Base-by-base conservation (phyloP, 495 filamentous ascomycete species). In the Xylona heveae region DNA sequence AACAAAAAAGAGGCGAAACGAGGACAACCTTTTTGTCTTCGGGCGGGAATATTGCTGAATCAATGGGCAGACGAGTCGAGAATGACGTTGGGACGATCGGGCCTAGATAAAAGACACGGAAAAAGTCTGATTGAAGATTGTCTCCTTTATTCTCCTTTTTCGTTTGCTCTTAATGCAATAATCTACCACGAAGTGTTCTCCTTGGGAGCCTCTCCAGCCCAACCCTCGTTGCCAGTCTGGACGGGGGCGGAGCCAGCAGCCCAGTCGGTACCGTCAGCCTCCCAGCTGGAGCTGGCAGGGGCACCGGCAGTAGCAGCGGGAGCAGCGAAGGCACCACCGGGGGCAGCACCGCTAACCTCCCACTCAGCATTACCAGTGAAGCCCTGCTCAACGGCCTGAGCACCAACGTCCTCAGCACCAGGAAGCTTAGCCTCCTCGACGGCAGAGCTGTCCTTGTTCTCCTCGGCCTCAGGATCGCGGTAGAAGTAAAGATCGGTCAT, bases 401-500 rank as follows among this genome's bases (percentile, higher is more conserved):
- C 43, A 46, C 75, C 82, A 48, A 78, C 77, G 61, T 94, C 84
- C 45, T 94, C 88, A 38, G 65, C 74, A 49, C 68, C 69, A 30
- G 78, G 65, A 37, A 69, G 56, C 68, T 73, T 73, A 38, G 64
- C 37, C 47, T 67, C 64, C 28, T 72, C 69, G 35, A 47, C 44
- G 20, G 47, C 45, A 24, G 61, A 55, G 35, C 76, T 68, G 64
- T 93, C 83, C 72, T 92, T 90, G 61, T 81, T 77, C 66, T 79
- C 83, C 69, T 94, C 83, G 42, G 88, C 83, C 65, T 97, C 88
- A 38, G 88, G 88, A 57, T 97, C 88, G 57, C 88, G 90, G 77
- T 97, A 97, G 72, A 97, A 97, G 80, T 97, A 97, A 44, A 97
- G 71, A 74, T 97, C 88, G 45, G 84, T 78, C 77, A 95, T 94